A percentile compares a stretch with the other conserved stretches of the same genome.
Conservation (phyloP, 208 protist species). For the Leishmania tropica region DNA sequence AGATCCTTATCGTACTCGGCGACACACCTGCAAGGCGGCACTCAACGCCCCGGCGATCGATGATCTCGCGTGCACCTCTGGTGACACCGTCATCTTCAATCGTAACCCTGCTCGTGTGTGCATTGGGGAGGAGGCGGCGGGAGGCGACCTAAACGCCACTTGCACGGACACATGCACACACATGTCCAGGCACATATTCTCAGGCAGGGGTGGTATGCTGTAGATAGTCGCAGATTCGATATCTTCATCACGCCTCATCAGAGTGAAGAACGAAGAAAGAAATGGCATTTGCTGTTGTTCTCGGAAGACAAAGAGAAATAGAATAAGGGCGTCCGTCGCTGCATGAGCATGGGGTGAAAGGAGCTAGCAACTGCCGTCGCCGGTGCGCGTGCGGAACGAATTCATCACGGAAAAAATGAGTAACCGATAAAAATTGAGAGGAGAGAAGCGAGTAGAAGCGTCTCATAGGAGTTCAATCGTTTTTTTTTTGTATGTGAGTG, state of each 20-base stretch:
- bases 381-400: neutral
- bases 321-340: neutral
- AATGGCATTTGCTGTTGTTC: neutral
- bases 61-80: neutral
- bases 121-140: neutral
- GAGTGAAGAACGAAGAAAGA: conserved; percentile 32
- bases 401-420: neutral
- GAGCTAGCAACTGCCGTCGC: neutral
- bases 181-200: neutral
- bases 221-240: neutral
- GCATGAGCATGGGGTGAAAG: neutral
- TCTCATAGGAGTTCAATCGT: neutral
- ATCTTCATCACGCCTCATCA: neutral
- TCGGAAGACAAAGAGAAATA: neutral
- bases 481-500: neutral
- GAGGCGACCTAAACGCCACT: neutral
- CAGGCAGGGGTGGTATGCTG: neutral
- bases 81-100: neutral
- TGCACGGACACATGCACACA: neutral
- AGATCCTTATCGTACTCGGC: neutral
- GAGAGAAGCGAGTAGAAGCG: neutral
- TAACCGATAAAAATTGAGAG: neutral
- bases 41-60: neutral
- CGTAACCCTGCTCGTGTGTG: neutral
- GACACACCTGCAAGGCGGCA: neutral